phyloP scores from a whole-genome alignment of 1,284 basidiomycete species.

The Ceratobasidium sp. region DNA sequence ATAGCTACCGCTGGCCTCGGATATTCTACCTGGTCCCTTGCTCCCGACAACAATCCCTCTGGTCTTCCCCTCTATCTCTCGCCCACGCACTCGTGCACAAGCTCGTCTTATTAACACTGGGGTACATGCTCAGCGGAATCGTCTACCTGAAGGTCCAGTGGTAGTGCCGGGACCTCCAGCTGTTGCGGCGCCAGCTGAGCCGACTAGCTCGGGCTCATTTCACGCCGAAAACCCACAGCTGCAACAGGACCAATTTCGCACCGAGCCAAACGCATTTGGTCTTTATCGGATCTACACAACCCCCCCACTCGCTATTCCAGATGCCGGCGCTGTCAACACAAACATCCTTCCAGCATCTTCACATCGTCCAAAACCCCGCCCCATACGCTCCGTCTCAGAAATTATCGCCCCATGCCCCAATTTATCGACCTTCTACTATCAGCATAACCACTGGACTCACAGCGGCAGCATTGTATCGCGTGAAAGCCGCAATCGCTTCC shows the following conservation, averaged over 20 bases:
- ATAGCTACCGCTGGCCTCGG: background rate
- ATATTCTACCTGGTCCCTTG: background rate
- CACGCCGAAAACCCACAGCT: background rate
- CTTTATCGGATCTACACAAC: background rate
- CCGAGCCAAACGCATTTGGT: conserved; percentile 18
- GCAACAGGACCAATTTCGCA: background rate
- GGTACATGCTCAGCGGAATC: background rate
- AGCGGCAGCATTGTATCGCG: background rate
- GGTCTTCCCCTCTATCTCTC: background rate
- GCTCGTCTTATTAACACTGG: conserved; percentile 8
- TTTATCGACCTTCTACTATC: conserved; percentile 7
- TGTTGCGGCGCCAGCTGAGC: background rate
- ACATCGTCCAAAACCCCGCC: background rate
- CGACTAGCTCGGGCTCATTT: background rate
- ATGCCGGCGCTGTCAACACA: background rate
- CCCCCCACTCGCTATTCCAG: background rate
- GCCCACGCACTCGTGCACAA: conserved; percentile 5
- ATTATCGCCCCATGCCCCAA: conserved; percentile 24
- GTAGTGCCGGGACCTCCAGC: background rate
- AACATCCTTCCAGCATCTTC: background rate
- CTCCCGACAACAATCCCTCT: background rate
- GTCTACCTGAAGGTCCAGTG: conserved; percentile 1
- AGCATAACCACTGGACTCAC: conserved; percentile 15
- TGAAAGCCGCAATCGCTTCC: background rate
- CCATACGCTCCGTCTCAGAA: conserved; percentile 6